Conservation (phyloP, 140 eudicot genomes). For the Ambrosia hybrid region DNA sequence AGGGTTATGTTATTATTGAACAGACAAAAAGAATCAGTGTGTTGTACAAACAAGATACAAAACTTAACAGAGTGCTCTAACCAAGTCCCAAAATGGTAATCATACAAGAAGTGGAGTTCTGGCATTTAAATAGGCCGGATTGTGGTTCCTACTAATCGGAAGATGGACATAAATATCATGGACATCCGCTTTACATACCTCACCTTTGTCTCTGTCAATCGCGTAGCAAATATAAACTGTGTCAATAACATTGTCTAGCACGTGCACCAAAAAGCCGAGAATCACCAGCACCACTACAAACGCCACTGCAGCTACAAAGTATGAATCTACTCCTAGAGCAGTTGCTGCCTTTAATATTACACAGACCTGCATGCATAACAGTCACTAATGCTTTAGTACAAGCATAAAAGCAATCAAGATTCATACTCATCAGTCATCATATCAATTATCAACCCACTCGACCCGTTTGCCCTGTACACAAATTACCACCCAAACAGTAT, state of each 20-base stretch:
- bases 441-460: background rate
- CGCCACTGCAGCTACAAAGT: constrained; percentile 59
- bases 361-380: constrained; percentile 60
- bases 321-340: constrained; percentile 67
- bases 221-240: constrained; percentile 91
- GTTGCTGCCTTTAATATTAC: constrained; percentile 50
- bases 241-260: constrained; percentile 83
- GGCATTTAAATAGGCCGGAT: constrained; percentile 51
- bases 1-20: constrained; percentile 15
- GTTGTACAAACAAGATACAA: constrained; percentile 16
- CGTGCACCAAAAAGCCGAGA: constrained; percentile 63
- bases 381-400: background rate
- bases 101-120: constrained; percentile 57
- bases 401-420: constrained; percentile 3
- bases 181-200: constrained; percentile 75
- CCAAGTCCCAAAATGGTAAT: constrained; percentile 4
- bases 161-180: constrained; percentile 89
- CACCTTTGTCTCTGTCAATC: constrained; percentile 88
- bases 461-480: background rate
- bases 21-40: constrained; percentile 23
- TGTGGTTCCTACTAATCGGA: constrained; percentile 71
- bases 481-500: constrained; percentile 1
- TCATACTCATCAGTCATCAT: background rate
- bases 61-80: background rate
- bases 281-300: constrained; percentile 66